Conservation (phyloP, 352 stramenopile species). For the Phytophthora tentaculata region DNA sequence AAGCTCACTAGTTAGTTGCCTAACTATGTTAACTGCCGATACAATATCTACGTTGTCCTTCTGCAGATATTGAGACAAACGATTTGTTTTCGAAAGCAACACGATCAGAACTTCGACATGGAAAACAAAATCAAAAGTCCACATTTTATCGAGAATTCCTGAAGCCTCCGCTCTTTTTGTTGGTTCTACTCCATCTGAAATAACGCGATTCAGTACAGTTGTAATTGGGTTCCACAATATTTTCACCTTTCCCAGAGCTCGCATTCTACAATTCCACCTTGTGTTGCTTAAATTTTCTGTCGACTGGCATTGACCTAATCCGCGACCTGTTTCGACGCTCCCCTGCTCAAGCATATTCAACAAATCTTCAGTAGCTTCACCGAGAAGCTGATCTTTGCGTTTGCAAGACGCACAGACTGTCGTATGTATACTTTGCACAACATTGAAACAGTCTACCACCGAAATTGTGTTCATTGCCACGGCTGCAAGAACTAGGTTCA, state of each 20-base stretch:
- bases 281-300: constrained; percentile 8
- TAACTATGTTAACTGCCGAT: not conserved
- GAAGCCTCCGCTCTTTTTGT: constrained; percentile 13
- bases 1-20: not conserved
- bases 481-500: not conserved
- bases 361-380: not conserved
- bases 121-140: not conserved
- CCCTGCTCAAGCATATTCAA: not conserved
- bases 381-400: not conserved
- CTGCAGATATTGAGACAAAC: not conserved
- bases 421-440: constrained; percentile 7
- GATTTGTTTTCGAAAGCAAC: not conserved
- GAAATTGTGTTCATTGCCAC: constrained; percentile 6
- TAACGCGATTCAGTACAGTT: constrained; percentile 1
- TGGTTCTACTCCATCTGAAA: constrained; percentile 2
- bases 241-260: not conserved
- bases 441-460: constrained; percentile 10
- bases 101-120: not conserved
- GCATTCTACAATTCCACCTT: constrained; percentile 2
- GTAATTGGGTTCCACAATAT: constrained; percentile 8
- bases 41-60: not conserved
- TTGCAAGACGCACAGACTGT: constrained; percentile 14
- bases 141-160: constrained; percentile 8
- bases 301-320: not conserved
- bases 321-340: not conserved